phyloP scores from a whole-genome alignment of 495 filamentous ascomycete genomes.

The Endocarpon pusillum region DNA sequence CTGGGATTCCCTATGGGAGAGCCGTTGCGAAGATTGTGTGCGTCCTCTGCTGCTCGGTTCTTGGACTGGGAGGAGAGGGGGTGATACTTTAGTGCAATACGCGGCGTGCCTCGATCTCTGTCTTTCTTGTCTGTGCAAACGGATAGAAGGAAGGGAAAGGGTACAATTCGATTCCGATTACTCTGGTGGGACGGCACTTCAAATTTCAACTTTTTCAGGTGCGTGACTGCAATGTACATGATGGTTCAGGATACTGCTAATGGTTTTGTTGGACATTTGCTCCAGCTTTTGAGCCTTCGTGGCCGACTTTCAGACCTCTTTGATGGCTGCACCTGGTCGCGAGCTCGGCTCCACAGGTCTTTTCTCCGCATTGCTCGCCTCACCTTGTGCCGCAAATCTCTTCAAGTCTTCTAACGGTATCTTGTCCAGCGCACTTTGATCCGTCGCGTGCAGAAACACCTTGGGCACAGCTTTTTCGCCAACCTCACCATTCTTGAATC shows the following conservation, averaged over 20 bases:
- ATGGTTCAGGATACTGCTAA: constrained; percentile 6
- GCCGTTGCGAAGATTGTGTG: constrained; percentile 89
- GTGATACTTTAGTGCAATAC: constrained; percentile 98
- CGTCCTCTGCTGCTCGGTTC: constrained; percentile 21
- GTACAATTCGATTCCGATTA: constrained; percentile 99
- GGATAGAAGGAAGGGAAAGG: constrained; percentile 20
- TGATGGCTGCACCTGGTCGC: background rate
- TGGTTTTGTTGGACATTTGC: background rate
- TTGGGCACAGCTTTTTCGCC: constrained; percentile 14
- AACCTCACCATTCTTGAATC: constrained; percentile 17
- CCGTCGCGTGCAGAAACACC: constrained; percentile 14
- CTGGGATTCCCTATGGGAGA: constrained; percentile 54
- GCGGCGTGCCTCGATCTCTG: constrained; percentile 55
- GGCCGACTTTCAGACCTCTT: background rate
- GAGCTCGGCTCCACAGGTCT: background rate
- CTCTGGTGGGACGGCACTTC: constrained; percentile 76
- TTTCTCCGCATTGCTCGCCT: constrained; percentile 2
- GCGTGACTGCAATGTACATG: background rate
- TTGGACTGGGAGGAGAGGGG: constrained; percentile 10
- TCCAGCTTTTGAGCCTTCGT: background rate
- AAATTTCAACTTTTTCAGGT: constrained; percentile 33
- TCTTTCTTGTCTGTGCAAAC: constrained; percentile 7
- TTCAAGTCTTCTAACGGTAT: constrained; percentile 13
- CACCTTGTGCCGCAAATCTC: constrained; percentile 12
- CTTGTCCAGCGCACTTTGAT: constrained; percentile 11